phyloP scores from a whole-genome alignment of 192 early-diverging fungal species.

The Helicostylum pulchrum region DNA sequence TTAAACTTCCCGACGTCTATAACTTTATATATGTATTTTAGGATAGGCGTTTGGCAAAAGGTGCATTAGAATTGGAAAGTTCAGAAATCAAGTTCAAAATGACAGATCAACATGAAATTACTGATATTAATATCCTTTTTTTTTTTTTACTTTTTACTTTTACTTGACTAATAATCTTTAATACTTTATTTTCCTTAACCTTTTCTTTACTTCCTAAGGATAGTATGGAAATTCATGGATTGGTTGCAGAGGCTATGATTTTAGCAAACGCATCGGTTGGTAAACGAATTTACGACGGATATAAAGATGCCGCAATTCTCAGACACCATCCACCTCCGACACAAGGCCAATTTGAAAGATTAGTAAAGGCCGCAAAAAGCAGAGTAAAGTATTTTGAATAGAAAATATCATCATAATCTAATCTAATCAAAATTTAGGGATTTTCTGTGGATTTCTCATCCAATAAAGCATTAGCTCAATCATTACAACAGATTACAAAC shows the following conservation, averaged over 20 bases:
- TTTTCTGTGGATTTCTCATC: conserved; percentile 62
- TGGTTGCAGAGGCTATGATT: conserved; percentile 81
- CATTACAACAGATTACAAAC: conserved; percentile 45
- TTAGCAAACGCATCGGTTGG: conserved; percentile 72
- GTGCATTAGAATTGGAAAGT: conserved; percentile 71
- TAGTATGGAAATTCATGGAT: conserved; percentile 64
- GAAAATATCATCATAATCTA: not conserved
- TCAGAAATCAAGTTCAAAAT: conserved; percentile 75
- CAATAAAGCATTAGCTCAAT: conserved; percentile 59
- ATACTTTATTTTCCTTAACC: conserved; percentile 8
- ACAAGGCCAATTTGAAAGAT: conserved; percentile 56
- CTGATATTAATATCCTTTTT: conserved; percentile 51
- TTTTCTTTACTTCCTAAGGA: conserved; percentile 49
- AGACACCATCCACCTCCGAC: conserved; percentile 67
- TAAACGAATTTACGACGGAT: conserved; percentile 51
- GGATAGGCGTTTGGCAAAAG: conserved; percentile 52
- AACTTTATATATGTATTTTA: conserved; percentile 3
- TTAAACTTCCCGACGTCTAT: not conserved
- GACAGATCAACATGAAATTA: conserved; percentile 52
- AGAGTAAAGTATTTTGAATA: conserved; percentile 27
- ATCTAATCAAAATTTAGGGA: conserved; percentile 34
- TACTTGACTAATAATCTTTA: not conserved
- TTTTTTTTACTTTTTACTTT: not conserved
- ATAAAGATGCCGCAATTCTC: conserved; percentile 57
- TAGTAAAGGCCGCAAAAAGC: conserved; percentile 53